Conservation (phyloP, 768 basidiomycete genomes). For the Hypholoma sublateritium region DNA sequence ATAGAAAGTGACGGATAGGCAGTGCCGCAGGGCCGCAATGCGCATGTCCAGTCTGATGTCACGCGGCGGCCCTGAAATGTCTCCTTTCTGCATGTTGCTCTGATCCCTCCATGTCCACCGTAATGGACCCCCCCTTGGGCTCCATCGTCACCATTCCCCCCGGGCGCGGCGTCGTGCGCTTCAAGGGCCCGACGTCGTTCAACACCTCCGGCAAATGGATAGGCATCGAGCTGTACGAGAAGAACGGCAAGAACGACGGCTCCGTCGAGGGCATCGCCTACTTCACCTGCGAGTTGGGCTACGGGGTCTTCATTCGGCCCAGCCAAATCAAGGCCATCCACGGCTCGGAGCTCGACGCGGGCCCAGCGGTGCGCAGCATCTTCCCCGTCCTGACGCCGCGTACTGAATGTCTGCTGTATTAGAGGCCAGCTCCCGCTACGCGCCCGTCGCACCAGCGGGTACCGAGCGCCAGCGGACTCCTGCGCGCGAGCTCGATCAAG, state of each 20-base stretch:
- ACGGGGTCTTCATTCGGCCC: slow-evolving; percentile 90
- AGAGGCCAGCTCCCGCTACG: slow-evolving; percentile 24
- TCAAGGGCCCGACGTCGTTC: slow-evolving; percentile 82
- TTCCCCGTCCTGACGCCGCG: not conserved
- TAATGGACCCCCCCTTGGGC: slow-evolving; percentile 45
- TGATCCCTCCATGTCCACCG: slow-evolving; percentile 11
- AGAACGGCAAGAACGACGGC: slow-evolving; percentile 96
- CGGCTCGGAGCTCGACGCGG: slow-evolving; percentile 41
- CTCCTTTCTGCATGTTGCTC: not conserved
- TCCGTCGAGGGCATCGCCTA: slow-evolving; percentile 76
- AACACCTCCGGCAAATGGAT: slow-evolving; percentile 86
- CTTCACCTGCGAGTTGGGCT: slow-evolving; percentile 71
- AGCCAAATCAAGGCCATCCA: slow-evolving; percentile 75
- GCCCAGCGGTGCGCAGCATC: slow-evolving; percentile 15
- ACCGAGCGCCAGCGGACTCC: slow-evolving; percentile 43
- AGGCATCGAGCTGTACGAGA: slow-evolving; percentile 83
- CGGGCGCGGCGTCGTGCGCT: slow-evolving; percentile 83
- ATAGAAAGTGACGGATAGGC: not conserved
- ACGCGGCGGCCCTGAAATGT: not conserved
- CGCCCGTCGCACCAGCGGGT: slow-evolving; percentile 57
- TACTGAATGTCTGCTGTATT: not conserved
- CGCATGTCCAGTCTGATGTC: not conserved
- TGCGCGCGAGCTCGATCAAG: slow-evolving; percentile 39
- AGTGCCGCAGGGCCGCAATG: too few relatives aligned
- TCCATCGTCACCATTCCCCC: slow-evolving; percentile 78